Evolutionary conservation across 129 eudicot genomes (phyloP).

Genomic region (Tagetes erecta): DNA sequence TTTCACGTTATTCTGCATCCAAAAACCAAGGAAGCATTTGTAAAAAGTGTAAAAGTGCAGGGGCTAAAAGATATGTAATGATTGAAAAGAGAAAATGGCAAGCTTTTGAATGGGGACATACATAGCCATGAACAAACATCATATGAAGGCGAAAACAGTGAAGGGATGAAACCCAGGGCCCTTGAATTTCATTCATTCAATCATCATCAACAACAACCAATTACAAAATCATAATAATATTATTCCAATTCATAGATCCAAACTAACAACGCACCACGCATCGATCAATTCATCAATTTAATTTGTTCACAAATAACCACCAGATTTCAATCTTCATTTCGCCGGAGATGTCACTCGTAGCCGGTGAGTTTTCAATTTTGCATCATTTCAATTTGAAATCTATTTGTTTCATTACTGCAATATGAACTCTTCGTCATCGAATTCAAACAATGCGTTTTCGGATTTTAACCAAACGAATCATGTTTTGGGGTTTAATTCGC

Average conservation of each 20-base stretch:
- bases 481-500: conserved; percentile 47
- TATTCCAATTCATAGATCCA: conserved; percentile 14
- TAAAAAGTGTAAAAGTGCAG: conserved; percentile 1
- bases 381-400: not conserved
- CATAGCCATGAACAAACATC: conserved; percentile 18
- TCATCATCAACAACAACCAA: not conserved
- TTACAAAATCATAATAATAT: not conserved
- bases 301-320: conserved; percentile 5
- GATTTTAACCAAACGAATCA: conserved; percentile 23
- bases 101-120: conserved; percentile 31
- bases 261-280: not conserved
- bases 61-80: conserved; percentile 8
- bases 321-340: conserved; percentile 27
- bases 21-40: not conserved
- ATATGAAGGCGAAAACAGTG: conserved; percentile 27
- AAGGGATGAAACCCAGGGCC: conserved; percentile 2
- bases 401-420: conserved; percentile 6
- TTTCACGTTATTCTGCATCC: not conserved
- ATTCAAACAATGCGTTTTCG: conserved; percentile 32
- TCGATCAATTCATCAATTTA: conserved; percentile 18
- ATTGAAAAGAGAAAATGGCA: conserved; percentile 16
- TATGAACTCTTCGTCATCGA: conserved; percentile 43
- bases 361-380: conserved; percentile 2
- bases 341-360: conserved; percentile 20
- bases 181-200: conserved; percentile 11